Percentiles rank a stretch among this genome's conserved stretches.
Evolutionary conservation across 2,329 filamentous ascomycete genomes (phyloP).

Genomic region (Phyllosticta citrichinensis): DNA sequence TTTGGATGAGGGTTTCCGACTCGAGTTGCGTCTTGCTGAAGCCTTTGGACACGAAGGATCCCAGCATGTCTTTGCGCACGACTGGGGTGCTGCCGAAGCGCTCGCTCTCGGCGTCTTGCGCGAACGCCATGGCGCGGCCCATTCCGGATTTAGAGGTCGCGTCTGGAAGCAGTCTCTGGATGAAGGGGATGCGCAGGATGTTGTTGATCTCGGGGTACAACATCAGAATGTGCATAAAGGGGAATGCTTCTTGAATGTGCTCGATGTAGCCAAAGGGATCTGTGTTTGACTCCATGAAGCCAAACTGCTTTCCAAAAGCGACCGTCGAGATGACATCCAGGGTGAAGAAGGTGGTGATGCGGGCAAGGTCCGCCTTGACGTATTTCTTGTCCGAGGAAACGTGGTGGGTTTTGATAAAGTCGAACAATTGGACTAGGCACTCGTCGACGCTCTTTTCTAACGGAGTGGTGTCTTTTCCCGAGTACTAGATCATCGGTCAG

Average conservation of each 20-base stretch:
- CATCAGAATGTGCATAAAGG: conserved; percentile 36
- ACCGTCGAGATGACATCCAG: conserved; percentile 33
- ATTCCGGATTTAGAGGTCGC: conserved; percentile 12
- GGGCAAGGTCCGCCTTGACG: conserved; percentile 20
- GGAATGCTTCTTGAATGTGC: conserved; percentile 34
- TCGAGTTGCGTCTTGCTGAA: conserved; percentile 32
- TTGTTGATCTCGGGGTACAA: conserved; percentile 34
- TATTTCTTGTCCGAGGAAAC: conserved; percentile 18
- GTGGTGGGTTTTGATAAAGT: not conserved
- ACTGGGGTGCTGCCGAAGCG: conserved; percentile 36
- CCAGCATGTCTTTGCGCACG: conserved; percentile 42
- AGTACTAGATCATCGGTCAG: conserved; percentile 16
- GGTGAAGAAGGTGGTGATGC: conserved; percentile 30
- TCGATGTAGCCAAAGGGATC: conserved; percentile 40
- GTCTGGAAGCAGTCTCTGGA: conserved; percentile 21
- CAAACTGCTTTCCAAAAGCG: conserved; percentile 37
- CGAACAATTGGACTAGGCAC: conserved; percentile 10
- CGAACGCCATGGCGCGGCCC: conserved; percentile 21
- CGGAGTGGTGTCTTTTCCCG: conserved; percentile 29
- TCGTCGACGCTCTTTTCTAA: conserved; percentile 30
- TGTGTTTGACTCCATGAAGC: conserved; percentile 38
- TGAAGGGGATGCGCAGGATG: conserved; percentile 31
- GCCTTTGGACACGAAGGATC: conserved; percentile 37
- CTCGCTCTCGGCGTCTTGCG: conserved; percentile 36
- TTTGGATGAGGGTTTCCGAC: conserved; percentile 36